Percentiles rank a stretch among this genome's conserved stretches.
phyloP scores from a whole-genome alignment of 1,139 yeast species.

The Tardiomyces depauwii region DNA sequence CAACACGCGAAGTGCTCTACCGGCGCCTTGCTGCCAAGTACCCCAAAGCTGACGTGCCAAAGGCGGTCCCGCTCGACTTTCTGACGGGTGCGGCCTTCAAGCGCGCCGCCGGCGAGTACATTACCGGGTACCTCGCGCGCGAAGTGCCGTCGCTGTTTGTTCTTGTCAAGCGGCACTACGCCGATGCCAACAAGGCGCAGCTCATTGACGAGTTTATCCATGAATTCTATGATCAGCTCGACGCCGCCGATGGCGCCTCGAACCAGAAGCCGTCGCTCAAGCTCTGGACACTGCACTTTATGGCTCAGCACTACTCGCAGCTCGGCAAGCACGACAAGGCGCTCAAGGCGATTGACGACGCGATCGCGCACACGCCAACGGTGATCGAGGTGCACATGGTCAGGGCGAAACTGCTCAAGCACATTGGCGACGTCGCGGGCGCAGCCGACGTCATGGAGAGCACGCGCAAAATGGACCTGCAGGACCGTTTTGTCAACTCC shows the following conservation, averaged over 20 bases:
- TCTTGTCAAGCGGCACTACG: conserved; percentile 71
- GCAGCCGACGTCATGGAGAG: conserved; percentile 61
- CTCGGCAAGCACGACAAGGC: conserved; percentile 23
- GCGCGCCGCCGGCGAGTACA: conserved; percentile 38
- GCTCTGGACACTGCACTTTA: conserved; percentile 68
- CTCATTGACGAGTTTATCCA: conserved; percentile 45
- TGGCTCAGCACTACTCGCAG: conserved; percentile 69
- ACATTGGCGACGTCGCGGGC: conserved; percentile 43
- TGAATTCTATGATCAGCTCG: conserved; percentile 30
- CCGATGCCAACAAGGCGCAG: conserved; percentile 34
- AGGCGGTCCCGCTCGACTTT: conserved; percentile 65
- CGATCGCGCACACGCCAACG: conserved; percentile 69
- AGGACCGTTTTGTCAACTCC: conserved; percentile 85
- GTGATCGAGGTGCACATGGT: conserved; percentile 64
- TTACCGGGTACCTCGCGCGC: conserved; percentile 50
- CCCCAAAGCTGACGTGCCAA: conserved; percentile 78
- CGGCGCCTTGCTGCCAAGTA: conserved; percentile 54
- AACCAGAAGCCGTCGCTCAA: conserved; percentile 1
- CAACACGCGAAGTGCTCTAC: conserved; percentile 34
- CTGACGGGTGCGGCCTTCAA: conserved; percentile 43
- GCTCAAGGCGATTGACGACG: conserved; percentile 44
- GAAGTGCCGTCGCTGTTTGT: conserved; percentile 91
- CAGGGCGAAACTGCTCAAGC: conserved; percentile 74
- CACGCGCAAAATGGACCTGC: conserved; percentile 71
- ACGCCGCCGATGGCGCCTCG: conserved; percentile 4